Evolutionary conservation across 2,329 filamentous ascomycete genomes (phyloP).

Genomic region (Arthrinium phaeospermum): DNA sequence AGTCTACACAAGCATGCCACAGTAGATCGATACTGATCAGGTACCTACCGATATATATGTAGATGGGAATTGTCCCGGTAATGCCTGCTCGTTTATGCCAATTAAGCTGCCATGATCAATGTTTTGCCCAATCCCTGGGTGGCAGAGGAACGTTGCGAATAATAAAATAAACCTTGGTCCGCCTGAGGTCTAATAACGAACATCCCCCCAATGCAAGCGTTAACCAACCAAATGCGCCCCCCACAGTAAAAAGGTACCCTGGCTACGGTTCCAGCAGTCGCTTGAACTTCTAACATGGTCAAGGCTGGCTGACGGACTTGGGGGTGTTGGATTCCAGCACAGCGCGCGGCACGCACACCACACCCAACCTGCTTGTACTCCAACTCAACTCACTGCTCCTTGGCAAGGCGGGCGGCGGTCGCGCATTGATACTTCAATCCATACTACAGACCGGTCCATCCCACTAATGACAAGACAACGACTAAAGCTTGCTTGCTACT

Average conservation of each 20-base stretch:
- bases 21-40: too few species aligned
- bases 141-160: neutral
- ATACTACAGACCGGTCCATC: neutral
- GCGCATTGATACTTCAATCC: neutral
- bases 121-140: neutral
- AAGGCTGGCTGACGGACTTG: neutral
- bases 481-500: slow-evolving; percentile 11
- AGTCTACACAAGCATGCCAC: neutral
- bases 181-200: neutral
- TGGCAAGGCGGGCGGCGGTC: slow-evolving; percentile 14
- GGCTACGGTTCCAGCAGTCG: neutral
- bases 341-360: too few species aligned
- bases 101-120: neutral
- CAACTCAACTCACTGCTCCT: slow-evolving; percentile 9
- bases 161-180: slow-evolving; percentile 3
- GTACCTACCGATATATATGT: neutral
- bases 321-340: neutral
- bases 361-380: neutral
- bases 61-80: neutral
- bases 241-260: neutral
- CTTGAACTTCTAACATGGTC: neutral
- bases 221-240: neutral
- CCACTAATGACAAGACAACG: slow-evolving; percentile 4
- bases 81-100: neutral
- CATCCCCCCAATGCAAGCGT: neutral